Evolutionary conservation across 1,284 basidiomycete species (phyloP).

Genomic region (Phenoliferia sp.): DNA sequence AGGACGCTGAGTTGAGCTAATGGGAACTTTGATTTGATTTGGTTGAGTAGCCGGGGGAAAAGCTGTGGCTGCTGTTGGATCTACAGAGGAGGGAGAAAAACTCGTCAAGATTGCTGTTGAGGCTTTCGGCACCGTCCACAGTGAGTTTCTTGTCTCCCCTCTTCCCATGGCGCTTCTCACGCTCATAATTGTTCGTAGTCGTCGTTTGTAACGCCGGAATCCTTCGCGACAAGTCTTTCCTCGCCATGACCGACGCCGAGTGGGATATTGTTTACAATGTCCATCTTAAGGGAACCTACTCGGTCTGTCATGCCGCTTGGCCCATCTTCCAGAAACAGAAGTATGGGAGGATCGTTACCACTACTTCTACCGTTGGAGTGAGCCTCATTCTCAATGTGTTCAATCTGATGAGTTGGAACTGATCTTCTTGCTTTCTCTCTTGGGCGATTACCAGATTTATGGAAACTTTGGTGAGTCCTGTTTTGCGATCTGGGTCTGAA

Average conservation of each 20-base stretch:
- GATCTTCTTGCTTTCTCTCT: slow-evolving; percentile 3
- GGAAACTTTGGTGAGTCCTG: slow-evolving; percentile 71
- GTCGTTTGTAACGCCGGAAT: slow-evolving; percentile 93
- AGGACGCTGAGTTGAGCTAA: background rate
- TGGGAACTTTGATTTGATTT: background rate
- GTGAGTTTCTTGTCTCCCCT: slow-evolving; percentile 3
- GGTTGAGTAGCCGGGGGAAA: slow-evolving; percentile 70
- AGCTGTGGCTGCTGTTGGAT: slow-evolving; percentile 75
- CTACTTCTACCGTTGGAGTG: slow-evolving; percentile 86
- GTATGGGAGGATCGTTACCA: slow-evolving; percentile 92
- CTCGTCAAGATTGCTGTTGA: slow-evolving; percentile 85
- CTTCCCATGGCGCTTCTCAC: background rate
- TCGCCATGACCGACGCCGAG: slow-evolving; percentile 80
- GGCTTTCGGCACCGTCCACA: slow-evolving; percentile 82
- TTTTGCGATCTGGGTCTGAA: background rate
- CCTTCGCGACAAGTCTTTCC: slow-evolving; percentile 66
- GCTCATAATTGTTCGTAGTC: background rate
- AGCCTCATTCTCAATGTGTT: slow-evolving; percentile 38
- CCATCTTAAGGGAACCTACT: slow-evolving; percentile 64
- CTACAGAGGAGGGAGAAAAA: slow-evolving; percentile 81
- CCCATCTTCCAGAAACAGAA: slow-evolving; percentile 95
- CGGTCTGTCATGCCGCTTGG: slow-evolving; percentile 82
- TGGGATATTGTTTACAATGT: slow-evolving; percentile 91
- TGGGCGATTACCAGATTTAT: slow-evolving; percentile 11
- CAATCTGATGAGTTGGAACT: slow-evolving; percentile 58